A percentile compares a stretch with the other conserved stretches of the same genome.
These are phyloP conservation scores for Juglanconis sp. DNA, from an alignment of 2,329 filamentous ascomycete genomes.

Conservation along the genomic window DNA sequence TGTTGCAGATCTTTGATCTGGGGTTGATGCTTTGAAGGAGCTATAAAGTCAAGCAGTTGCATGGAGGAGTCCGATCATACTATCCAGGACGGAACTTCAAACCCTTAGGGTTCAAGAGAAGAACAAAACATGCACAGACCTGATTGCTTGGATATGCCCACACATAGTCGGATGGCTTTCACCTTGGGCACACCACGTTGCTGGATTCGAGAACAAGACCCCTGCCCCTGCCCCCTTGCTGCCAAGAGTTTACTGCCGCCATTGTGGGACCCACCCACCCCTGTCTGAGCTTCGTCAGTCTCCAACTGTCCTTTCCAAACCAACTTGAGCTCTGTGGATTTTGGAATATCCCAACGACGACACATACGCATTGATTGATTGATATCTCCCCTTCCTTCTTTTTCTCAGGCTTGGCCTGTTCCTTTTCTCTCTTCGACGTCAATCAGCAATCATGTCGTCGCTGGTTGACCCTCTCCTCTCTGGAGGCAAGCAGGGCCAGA, in stretches of 20 bases:
- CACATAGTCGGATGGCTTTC: too few species aligned
- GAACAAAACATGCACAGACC: too few species aligned
- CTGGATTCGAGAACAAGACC: neutral
- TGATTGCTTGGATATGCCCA: too few species aligned
- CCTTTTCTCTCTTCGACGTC: conserved; percentile 6
- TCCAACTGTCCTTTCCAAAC: conserved; percentile 24
- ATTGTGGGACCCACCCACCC: conserved; percentile 3
- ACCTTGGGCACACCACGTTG: neutral
- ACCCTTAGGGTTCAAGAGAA: too few species aligned
- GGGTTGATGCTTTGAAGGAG: too few species aligned
- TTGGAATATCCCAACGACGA: conserved; percentile 4
- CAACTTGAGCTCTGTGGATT: conserved; percentile 7
- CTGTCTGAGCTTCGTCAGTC: conserved; percentile 13
- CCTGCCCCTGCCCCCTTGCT: neutral
- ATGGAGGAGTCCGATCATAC: too few species aligned
- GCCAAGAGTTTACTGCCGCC: conserved; percentile 17
- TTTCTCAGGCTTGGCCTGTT: conserved; percentile 19
- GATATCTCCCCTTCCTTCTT: conserved; percentile 2
- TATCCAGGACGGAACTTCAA: too few species aligned
- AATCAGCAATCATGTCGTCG: conserved; percentile 42
- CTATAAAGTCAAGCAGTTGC: too few species aligned
- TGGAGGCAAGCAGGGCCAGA: conserved; percentile 75
- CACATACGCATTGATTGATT: conserved; percentile 8
- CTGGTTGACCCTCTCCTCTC: conserved; percentile 56
- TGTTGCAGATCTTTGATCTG: too few species aligned